These are phyloP conservation scores for Hansfordia pulvinata DNA, from an alignment of 2,329 filamentous ascomycete species.

Conservation along the genomic window DNA sequence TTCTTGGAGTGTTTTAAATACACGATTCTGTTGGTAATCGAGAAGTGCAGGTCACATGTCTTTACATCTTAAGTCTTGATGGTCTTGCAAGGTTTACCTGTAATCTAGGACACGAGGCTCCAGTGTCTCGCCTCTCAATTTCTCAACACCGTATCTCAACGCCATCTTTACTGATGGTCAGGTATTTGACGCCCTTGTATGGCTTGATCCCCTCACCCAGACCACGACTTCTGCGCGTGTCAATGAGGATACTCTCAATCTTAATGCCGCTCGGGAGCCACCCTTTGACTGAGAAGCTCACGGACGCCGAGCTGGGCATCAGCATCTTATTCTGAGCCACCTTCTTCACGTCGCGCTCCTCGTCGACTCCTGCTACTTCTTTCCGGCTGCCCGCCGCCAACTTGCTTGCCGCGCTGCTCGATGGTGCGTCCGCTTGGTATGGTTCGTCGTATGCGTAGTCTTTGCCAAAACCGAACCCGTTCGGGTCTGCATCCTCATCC, in stretches of 20 bases:
- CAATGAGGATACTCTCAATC: conserved; percentile 53
- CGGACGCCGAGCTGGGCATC: conserved; percentile 66
- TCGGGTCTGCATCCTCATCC: conserved; percentile 29
- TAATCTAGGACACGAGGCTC: neutral
- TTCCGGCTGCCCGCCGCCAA: too few relatives aligned
- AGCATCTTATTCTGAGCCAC: conserved; percentile 58
- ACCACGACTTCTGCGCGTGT: conserved; percentile 71
- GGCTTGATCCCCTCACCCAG: conserved; percentile 81
- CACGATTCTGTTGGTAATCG: too few relatives aligned
- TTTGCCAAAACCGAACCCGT: conserved; percentile 34
- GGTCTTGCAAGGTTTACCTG: neutral
- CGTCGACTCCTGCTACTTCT: too few relatives aligned
- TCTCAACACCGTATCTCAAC: conserved; percentile 46
- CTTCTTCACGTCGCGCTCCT: conserved; percentile 39
- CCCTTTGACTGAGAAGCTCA: conserved; percentile 59
- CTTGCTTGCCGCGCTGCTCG: too few relatives aligned
- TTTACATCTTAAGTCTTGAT: too few relatives aligned
- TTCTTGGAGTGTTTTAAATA: too few relatives aligned
- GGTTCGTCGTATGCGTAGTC: conserved; percentile 41
- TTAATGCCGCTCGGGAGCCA: conserved; percentile 56
- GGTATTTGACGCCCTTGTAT: conserved; percentile 96
- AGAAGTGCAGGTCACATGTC: neutral
- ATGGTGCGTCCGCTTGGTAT: conserved; percentile 39
- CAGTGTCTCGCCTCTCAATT: neutral
- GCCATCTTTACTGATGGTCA: conserved; percentile 59